Percentiles rank a stretch among this genome's conserved stretches.
Evolutionary conservation across 441 rosid species (phyloP).

Genomic region (Corymbia citriodora): DNA sequence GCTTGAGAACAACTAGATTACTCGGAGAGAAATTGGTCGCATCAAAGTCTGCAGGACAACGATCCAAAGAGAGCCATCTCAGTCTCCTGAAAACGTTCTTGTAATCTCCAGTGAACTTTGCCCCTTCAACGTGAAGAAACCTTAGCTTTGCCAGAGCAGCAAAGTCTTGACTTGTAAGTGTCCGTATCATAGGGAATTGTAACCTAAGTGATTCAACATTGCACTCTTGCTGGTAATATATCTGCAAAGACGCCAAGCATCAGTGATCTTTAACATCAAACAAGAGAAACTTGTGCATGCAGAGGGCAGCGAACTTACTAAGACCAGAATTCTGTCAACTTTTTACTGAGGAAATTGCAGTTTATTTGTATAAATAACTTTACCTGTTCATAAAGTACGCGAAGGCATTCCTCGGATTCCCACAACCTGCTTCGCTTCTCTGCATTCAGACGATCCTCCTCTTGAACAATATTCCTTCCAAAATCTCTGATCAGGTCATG

Average conservation of each 20-base stretch:
- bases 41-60: not conserved
- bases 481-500: not conserved
- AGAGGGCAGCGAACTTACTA: not conserved
- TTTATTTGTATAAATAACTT: too few relatives aligned
- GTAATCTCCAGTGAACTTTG: not conserved
- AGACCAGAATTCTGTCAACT: fast-evolving
- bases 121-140: not conserved
- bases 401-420: too few relatives aligned
- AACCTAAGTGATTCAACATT: not conserved
- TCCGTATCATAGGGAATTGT: fast-evolving
- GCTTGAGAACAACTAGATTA: not conserved
- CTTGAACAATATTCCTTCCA: fast-evolving
- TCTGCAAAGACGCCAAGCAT: too few relatives aligned
- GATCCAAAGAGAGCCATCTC: not conserved
- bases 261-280: not conserved
- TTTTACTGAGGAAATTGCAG: fast-evolving
- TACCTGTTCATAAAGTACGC: too few relatives aligned
- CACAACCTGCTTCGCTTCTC: too few relatives aligned
- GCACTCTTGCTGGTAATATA: not conserved
- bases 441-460: fast-evolving
- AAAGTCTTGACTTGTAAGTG: not conserved
- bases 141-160: not conserved
- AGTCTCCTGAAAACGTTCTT: too few relatives aligned
- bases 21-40: not conserved
- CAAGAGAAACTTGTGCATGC: not conserved